Percentiles rank a stretch among this genome's conserved stretches.
phyloP scores from a whole-genome alignment of 257 asterid genomes.

The Primulina eburnea region DNA sequence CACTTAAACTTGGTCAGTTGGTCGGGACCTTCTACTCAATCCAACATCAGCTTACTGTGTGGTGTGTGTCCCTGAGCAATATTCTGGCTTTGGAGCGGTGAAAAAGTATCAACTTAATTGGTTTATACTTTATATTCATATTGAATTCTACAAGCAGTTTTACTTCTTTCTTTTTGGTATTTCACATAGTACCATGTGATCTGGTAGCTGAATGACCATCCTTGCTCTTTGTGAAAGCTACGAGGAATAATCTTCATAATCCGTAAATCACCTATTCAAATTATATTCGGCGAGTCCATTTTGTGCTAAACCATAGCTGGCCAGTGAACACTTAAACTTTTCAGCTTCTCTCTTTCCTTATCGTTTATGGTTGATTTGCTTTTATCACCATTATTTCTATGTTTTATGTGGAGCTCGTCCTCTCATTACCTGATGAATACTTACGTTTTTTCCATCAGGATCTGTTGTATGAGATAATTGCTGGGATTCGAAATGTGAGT shows the following conservation, averaged over 20 bases:
- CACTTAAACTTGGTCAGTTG: not conserved
- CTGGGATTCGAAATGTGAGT: constrained; percentile 69
- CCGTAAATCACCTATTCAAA: not conserved
- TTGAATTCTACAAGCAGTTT: too few species aligned
- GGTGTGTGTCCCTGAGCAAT: not conserved
- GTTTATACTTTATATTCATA: too few species aligned
- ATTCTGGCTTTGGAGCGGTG: not conserved
- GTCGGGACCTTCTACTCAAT: too few species aligned
- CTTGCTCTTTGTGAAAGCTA: too few species aligned
- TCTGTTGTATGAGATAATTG: constrained; percentile 72
- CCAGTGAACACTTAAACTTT: not conserved
- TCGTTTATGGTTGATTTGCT: constrained; percentile 3
- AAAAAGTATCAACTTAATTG: not conserved
- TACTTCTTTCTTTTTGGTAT: too few species aligned
- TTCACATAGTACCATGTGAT: too few species aligned
- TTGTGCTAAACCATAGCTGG: not conserved
- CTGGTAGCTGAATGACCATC: too few species aligned
- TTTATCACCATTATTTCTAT: constrained; percentile 2
- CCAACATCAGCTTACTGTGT: not conserved
- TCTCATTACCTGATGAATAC: constrained; percentile 24
- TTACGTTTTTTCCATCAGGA: constrained; percentile 38
- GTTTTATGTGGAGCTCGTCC: constrained; percentile 6
- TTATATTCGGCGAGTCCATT: not conserved
- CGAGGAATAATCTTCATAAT: not conserved
- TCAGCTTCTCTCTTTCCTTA: constrained; percentile 1